Conservation (phyloP, 352 stramenopile genomes). For the Globisporangium canariense region DNA sequence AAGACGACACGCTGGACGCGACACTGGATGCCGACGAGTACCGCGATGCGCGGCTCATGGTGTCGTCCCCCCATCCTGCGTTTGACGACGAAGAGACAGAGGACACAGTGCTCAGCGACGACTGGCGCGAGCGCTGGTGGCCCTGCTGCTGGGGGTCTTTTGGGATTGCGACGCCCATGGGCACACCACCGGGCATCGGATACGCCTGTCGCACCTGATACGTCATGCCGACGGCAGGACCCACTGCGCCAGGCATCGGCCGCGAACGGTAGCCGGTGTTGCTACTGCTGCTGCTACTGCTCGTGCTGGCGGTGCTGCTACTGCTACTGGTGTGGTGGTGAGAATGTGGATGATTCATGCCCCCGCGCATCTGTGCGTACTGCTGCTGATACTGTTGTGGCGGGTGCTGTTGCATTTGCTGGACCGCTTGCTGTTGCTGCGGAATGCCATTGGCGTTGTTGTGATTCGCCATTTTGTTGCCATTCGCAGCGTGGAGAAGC, state of each 20-base stretch:
- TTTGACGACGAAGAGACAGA: slow-evolving; percentile 10
- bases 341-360: slow-evolving; percentile 3
- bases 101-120: slow-evolving; percentile 39
- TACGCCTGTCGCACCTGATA: slow-evolving; percentile 13
- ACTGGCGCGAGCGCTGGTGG: slow-evolving; percentile 35
- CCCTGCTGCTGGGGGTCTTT: slow-evolving; percentile 9
- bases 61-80: slow-evolving; percentile 33
- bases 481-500: slow-evolving; percentile 13
- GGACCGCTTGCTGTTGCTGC: not conserved
- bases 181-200: slow-evolving; percentile 4
- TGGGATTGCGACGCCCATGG: slow-evolving; percentile 6
- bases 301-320: not conserved
- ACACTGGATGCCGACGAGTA: slow-evolving; percentile 54
- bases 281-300: not conserved
- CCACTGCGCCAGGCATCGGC: not conserved
- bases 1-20: slow-evolving; percentile 30
- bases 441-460: slow-evolving; percentile 5
- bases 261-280: not conserved
- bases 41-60: slow-evolving; percentile 48
- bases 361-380: slow-evolving; percentile 3
- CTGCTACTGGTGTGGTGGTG: not conserved
- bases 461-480: not conserved
- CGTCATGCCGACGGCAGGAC: slow-evolving; percentile 3
- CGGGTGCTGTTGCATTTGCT: slow-evolving; percentile 1
- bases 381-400: not conserved